These are phyloP conservation scores for Spinacia oleracea DNA, from an alignment of 179 eudicot genomes.

Conservation along the genomic window DNA sequence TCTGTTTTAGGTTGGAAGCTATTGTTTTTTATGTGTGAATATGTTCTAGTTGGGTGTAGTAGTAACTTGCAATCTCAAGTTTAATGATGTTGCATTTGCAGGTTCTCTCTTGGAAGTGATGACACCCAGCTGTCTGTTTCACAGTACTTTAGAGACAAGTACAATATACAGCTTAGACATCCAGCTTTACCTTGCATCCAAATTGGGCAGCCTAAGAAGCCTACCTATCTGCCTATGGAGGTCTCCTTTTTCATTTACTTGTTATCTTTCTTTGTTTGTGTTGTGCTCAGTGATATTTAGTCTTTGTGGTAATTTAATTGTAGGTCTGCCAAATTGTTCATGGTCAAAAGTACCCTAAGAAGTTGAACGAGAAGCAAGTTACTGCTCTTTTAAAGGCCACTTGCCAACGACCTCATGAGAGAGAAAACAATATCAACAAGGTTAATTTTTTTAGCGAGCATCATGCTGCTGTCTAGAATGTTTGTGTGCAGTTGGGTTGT, in stretches of 20 bases:
- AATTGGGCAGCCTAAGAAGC: conserved; percentile 53
- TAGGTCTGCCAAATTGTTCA: conserved; percentile 55
- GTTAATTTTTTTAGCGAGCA: conserved; percentile 19
- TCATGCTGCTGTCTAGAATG: too few relatives aligned
- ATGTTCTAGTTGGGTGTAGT: too few relatives aligned
- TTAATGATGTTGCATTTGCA: background rate
- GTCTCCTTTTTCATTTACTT: conserved; percentile 31
- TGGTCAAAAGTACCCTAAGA: conserved; percentile 63
- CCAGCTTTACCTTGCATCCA: conserved; percentile 62
- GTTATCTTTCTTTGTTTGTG: background rate
- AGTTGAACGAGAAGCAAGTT: conserved; percentile 71
- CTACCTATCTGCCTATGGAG: conserved; percentile 81
- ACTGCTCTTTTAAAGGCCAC: conserved; percentile 62
- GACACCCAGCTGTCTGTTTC: conserved; percentile 42
- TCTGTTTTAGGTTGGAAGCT: too few relatives aligned
- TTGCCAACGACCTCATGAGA: conserved; percentile 65
- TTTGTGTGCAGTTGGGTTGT: too few relatives aligned
- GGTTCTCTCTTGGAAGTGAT: conserved; percentile 38
- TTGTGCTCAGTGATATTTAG: background rate
- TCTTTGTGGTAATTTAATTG: background rate
- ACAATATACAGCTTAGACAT: conserved; percentile 38
- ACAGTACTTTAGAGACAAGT: conserved; percentile 53
- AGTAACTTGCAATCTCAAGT: too few relatives aligned
- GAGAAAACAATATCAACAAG: conserved; percentile 48
- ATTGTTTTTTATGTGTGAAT: too few relatives aligned